Percentiles rank a stretch among this genome's conserved stretches.
phyloP scores from a whole-genome alignment of 805 yeast genomes.

The Candida arabinofermentans region DNA sequence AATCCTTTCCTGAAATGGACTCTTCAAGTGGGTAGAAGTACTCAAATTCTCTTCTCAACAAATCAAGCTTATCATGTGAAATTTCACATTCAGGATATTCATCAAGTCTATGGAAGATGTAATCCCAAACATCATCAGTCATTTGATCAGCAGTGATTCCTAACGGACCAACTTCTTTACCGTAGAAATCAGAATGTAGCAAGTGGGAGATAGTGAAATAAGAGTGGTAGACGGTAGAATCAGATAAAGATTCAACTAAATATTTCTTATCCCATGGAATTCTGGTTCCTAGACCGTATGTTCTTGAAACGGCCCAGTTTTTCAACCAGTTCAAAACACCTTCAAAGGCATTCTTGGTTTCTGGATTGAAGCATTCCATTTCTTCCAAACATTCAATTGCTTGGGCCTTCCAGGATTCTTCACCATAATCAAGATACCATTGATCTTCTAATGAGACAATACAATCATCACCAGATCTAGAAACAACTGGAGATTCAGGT shows the following conservation, averaged over 20 bases:
- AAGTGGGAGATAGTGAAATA: slow-evolving; percentile 88
- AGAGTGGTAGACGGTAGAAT: slow-evolving; percentile 93
- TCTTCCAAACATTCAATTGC: slow-evolving; percentile 73
- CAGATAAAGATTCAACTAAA: slow-evolving; percentile 91
- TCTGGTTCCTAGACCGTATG: slow-evolving; percentile 91
- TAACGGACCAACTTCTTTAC: slow-evolving; percentile 67
- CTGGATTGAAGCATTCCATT: slow-evolving; percentile 78
- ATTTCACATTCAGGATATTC: slow-evolving; percentile 47
- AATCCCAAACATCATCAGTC: slow-evolving; percentile 93
- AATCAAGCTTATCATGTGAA: slow-evolving; percentile 61
- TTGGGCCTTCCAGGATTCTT: slow-evolving; percentile 77
- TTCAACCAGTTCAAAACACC: slow-evolving; percentile 93
- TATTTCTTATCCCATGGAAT: slow-evolving; percentile 96
- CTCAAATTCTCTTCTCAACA: slow-evolving; percentile 89
- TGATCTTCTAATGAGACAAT: slow-evolving; percentile 96
- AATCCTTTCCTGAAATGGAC: slow-evolving; percentile 92
- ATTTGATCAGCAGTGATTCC: slow-evolving; percentile 75
- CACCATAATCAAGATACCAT: slow-evolving; percentile 98
- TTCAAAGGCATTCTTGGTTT: slow-evolving; percentile 87
- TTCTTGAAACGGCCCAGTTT: slow-evolving; percentile 97
- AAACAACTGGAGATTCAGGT: slow-evolving; percentile 85
- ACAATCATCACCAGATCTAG: slow-evolving; percentile 96
- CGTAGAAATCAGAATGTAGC: slow-evolving; percentile 83
- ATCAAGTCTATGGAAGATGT: slow-evolving; percentile 73
- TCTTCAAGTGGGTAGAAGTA: slow-evolving; percentile 94